These are phyloP conservation scores for Geosmithia putterillii DNA, from an alignment of 2,329 filamentous ascomycete genomes.

Conservation along the genomic window DNA sequence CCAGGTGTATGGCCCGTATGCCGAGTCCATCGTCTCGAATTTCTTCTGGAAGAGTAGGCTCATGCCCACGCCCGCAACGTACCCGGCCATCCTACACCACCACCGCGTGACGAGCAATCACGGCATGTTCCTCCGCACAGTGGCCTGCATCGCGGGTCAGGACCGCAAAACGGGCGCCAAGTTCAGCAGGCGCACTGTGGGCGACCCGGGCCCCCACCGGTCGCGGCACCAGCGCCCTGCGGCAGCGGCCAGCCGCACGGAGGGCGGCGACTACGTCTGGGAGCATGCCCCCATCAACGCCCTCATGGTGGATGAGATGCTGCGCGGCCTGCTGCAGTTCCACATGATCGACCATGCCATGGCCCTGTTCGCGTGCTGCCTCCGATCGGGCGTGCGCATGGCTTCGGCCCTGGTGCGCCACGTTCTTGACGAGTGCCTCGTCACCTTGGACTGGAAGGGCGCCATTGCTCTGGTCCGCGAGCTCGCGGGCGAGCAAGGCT, in stretches of 20 bases:
- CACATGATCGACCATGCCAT: conserved; percentile 30
- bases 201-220: conserved; percentile 12
- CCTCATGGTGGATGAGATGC: conserved; percentile 29
- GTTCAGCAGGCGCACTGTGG: conserved; percentile 19
- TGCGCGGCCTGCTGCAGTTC: conserved; percentile 36
- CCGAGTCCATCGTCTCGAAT: conserved; percentile 38
- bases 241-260: conserved; percentile 7
- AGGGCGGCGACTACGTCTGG: conserved; percentile 21
- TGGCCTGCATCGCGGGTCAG: conserved; percentile 31
- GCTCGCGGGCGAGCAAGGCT: conserved; percentile 11
- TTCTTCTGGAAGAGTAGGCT: conserved; percentile 31
- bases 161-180: conserved; percentile 26
- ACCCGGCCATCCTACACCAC: conserved; percentile 36
- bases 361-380: conserved; percentile 24
- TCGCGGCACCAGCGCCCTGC: conserved; percentile 16
- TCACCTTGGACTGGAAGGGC: conserved; percentile 25
- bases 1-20: conserved; percentile 27
- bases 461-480: conserved; percentile 17
- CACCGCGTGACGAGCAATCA: conserved; percentile 28
- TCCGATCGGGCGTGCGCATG: conserved; percentile 20
- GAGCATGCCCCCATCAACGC: conserved; percentile 25
- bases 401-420: conserved; percentile 16
- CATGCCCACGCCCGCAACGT: conserved; percentile 34
- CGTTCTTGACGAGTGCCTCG: conserved; percentile 28
- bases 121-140: conserved; percentile 27